Base-by-base conservation (phyloP, 345 rosid genomes). In the Salix purpurea region DNA sequence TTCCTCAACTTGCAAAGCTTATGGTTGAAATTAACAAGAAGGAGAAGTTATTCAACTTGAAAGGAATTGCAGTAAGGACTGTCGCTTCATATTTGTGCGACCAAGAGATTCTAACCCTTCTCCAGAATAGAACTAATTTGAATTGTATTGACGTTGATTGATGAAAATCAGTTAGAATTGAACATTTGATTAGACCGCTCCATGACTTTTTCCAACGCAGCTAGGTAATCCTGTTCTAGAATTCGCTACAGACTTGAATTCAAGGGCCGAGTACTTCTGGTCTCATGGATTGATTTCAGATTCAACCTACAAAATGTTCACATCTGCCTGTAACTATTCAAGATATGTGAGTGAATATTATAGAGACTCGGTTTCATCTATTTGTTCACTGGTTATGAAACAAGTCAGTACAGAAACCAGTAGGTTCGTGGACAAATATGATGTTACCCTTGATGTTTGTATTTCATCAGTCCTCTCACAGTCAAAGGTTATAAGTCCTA, bases 181-280 rank as follows among this genome's bases (percentile, higher is more conserved):
- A 44, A 11, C 58, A 18, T 10, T 2, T 14, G 12, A 30, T 32
- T n/a, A 50, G 21, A 58, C 42, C 30, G 32, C 39, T 39, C 21
- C 13, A 16, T 21, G 30, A 28, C 37, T 30, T 66, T 64, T 42
- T 66, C 21, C 23, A 48, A 74, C 77, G 81, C 89, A 96, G 99
- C 74, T 96, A 75, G 99, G 99, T 6, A 96, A 92, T 83, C 99
- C 99, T 11, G 94, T 96, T 74, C 68, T 96, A 18, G 97, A 96
- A 75, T 96, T 91, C 69, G 86, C 91, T 1, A 93, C 95, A 2
- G 98, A 96, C 80, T 92, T 96, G 72, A 93, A 93, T 75, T 96
- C 99, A 37, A 79, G 97, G 81, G 99, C 98, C 18, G 99, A 91
- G 84, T 96, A 83, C 87, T 92, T 96, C 78, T 96, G 99, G 99